Evolutionary conservation across 2,329 filamentous ascomycete species (phyloP).

Genomic region (Cercospora berteroae): DNA sequence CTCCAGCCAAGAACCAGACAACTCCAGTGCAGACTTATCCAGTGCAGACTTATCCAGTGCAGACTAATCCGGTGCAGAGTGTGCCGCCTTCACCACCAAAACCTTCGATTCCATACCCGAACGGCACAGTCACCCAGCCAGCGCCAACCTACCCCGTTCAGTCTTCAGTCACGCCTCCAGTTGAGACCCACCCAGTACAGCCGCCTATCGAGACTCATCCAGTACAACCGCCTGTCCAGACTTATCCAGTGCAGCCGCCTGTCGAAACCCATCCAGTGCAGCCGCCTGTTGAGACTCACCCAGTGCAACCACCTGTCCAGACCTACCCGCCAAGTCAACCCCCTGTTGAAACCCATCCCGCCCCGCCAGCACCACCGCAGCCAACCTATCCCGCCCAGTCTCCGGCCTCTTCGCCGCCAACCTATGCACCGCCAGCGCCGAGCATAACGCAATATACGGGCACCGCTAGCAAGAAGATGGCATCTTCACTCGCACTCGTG

Average conservation of each 20-base stretch:
- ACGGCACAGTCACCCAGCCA: not conserved
- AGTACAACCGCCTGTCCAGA: not conserved
- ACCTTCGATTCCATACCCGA: constrained; percentile 1
- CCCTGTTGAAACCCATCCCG: not conserved
- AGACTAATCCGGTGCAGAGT: not conserved
- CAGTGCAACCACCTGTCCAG: not conserved
- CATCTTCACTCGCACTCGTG: constrained; percentile 11
- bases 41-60: not conserved
- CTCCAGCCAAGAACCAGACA: constrained; percentile 2
- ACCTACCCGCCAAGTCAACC: not conserved
- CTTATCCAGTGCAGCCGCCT: not conserved
- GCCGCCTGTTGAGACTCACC: not conserved
- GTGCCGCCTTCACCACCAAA: not conserved
- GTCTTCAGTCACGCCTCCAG: not conserved
- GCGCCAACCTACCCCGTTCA: constrained; percentile 6
- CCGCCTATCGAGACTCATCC: not conserved
- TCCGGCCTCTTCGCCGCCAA: not conserved
- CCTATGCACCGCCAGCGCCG: not conserved
- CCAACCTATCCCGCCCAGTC: not conserved
- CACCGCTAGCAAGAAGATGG: constrained; percentile 5
- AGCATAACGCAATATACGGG: constrained; percentile 7
- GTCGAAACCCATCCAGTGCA: not conserved
- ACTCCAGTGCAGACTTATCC: not conserved
- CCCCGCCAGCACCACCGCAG: not conserved
- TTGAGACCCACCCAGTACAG: constrained; percentile 1